Conservation (phyloP, 805 yeast species). For the Priceomyces medius region DNA sequence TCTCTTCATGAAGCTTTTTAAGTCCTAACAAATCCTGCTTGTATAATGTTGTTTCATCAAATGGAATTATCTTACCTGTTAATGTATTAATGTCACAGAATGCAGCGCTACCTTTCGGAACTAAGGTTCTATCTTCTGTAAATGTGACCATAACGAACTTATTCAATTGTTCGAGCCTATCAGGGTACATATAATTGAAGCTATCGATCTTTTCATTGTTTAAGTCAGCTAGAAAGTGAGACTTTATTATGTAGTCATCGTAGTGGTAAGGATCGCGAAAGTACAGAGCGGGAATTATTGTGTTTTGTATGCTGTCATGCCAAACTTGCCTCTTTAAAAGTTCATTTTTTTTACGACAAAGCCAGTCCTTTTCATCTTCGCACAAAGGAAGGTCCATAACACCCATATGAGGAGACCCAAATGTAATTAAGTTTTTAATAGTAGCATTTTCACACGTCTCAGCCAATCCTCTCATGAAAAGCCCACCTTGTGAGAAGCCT, state of each 20-base stretch:
- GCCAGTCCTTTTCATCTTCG: conserved; percentile 48
- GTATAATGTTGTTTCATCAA: conserved; percentile 51
- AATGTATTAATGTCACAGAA: conserved; percentile 52
- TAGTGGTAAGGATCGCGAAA: conserved; percentile 60
- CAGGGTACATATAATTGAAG: conserved; percentile 39
- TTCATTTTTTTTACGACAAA: conserved; percentile 55
- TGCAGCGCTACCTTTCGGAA: conserved; percentile 72
- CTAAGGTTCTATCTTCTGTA: conserved; percentile 60
- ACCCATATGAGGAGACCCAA: conserved; percentile 83
- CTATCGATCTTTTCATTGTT: conserved; percentile 55
- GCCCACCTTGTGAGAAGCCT: conserved; percentile 84
- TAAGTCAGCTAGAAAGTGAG: conserved; percentile 59
- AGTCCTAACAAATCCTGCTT: conserved; percentile 62
- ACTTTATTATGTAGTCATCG: conserved; percentile 53
- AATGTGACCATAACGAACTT: conserved; percentile 61
- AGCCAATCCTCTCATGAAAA: conserved; percentile 66
- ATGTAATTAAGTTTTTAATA: conserved; percentile 59
- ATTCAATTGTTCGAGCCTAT: conserved; percentile 45
- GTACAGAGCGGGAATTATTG: conserved; percentile 71
- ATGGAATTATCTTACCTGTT: conserved; percentile 43
- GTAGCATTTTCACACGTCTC: conserved; percentile 50
- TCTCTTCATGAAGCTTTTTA: conserved; percentile 41
- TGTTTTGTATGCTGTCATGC: conserved; percentile 52
- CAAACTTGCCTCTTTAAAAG: conserved; percentile 61
- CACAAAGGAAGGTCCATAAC: conserved; percentile 68